Evolutionary conservation across 176 grass and related monocot species (phyloP).

Genomic region (Carex myosuroides): DNA sequence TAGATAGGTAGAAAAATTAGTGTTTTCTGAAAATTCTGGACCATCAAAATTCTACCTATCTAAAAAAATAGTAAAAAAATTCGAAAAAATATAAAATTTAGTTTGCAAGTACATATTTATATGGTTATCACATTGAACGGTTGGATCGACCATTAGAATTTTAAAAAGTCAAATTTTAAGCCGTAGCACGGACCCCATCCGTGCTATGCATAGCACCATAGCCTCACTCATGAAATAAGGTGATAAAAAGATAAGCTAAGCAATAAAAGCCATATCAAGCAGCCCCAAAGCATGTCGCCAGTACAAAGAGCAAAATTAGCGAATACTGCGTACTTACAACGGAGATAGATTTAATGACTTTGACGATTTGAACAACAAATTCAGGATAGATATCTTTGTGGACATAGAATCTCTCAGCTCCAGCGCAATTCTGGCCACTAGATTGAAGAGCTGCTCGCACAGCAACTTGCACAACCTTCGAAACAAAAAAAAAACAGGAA

Average conservation of each 20-base stretch:
- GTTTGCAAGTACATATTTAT: no score
- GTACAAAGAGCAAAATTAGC: constrained; percentile 4
- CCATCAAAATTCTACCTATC: no score
- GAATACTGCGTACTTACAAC: constrained; percentile 61
- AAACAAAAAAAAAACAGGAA: background rate
- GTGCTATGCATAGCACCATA: no score
- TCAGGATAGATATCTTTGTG: constrained; percentile 69
- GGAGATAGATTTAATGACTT: constrained; percentile 88
- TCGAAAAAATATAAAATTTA: no score
- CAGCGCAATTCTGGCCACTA: constrained; percentile 94
- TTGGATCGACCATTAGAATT: no score
- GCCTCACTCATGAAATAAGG: no score
- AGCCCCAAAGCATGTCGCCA: constrained; percentile 5
- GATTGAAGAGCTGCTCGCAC: constrained; percentile 88
- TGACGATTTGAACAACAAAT: constrained; percentile 76
- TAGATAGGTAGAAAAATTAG: no score
- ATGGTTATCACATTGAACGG: no score
- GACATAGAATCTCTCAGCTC: constrained; percentile 98
- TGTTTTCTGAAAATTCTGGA: no score
- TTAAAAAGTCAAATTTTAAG: no score
- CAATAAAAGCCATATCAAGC: background rate
- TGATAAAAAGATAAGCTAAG: background rate
- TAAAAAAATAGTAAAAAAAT: no score
- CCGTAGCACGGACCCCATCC: no score
- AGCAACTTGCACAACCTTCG: constrained; percentile 97